Conservation (phyloP, 148 eudicot genomes). For the Rhododendron henanense region DNA sequence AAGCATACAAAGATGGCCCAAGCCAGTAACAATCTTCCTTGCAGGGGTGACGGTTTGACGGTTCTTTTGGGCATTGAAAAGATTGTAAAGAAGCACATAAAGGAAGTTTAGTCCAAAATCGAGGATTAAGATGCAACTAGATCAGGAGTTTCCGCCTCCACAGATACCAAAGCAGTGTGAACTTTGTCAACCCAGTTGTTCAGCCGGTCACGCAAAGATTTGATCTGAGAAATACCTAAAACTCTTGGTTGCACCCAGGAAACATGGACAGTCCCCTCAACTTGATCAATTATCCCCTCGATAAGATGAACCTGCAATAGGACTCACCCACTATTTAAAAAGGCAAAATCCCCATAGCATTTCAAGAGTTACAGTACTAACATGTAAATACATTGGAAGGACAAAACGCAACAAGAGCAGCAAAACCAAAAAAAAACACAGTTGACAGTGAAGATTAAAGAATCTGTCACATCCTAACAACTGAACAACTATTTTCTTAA, state of each 20-base stretch:
- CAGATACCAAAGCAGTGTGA: slow-evolving; percentile 72
- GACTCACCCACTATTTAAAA: not conserved
- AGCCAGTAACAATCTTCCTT: slow-evolving; percentile 12
- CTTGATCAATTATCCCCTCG: slow-evolving; percentile 94
- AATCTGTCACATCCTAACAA: not conserved
- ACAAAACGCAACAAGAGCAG: not conserved
- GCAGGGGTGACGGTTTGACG: not conserved
- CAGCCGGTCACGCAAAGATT: slow-evolving; percentile 68
- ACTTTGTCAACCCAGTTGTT: slow-evolving; percentile 87
- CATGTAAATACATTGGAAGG: not conserved
- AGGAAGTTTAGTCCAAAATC: not conserved
- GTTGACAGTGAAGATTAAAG: not conserved
- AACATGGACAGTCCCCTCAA: slow-evolving; percentile 82
- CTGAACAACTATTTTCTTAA: not conserved
- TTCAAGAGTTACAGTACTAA: not conserved
- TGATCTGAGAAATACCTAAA: slow-evolving; percentile 70
- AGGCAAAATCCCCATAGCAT: not conserved
- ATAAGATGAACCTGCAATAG: slow-evolving; percentile 84
- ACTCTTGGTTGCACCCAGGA: slow-evolving; percentile 99
- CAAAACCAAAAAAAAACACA: not conserved
- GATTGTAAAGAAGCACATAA: slow-evolving; percentile 20
- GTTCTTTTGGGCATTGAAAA: slow-evolving; percentile 5
- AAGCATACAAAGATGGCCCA: slow-evolving; percentile 13
- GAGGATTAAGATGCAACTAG: slow-evolving; percentile 49
- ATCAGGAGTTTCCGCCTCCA: slow-evolving; percentile 96